Base-by-base conservation (phyloP, 139 green algal genomes). In the Coelastrella sp. region DNA sequence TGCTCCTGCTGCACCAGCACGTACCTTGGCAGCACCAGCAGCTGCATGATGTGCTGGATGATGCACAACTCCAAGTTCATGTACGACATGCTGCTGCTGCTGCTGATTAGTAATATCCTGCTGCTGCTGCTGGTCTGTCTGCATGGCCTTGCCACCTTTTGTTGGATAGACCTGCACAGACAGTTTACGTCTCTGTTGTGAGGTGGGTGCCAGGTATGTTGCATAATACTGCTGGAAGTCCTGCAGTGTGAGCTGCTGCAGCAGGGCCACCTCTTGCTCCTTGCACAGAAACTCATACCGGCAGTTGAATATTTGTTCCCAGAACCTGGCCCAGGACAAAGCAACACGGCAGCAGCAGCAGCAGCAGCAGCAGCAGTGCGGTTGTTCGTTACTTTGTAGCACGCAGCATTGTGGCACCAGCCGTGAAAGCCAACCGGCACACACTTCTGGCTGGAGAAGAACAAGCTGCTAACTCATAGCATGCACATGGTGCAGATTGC, bases 111-210 rank as follows among this genome's bases (percentile, higher is more conserved):
- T 58, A 10, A 19, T 58, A 72, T 49, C 82, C 89, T 27, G 61
- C 82, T 66, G 84, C 70, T 87, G 61, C 63, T 87, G 82, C 82
- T 78, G 61, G 27, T 87, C 15, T 20, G 27, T 25, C 15, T 63
- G 25, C 82, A 20, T 65, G 7, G 15, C 63, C n/a, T 11, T 57
- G 63, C 90, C 87, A 14, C 95, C 82, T 7, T 25, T 74, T 24
- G 95, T 94, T 0, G 97, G 96, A 7, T 93, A 96, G 56, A 99
- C 68, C 56, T 94, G 86, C 0, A 95, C 90, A 7, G 97, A 91
- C 87, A 94, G 97, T 6, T 94, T 91, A 7, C 90, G 92, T 65
- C 98, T 92, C 94, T 98, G 98, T 76, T 94, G 94, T 74, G 85
- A 94, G 87, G 89, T 94, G 78, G 98, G 61, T 19, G 61, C 95